These are phyloP conservation scores for Rubus parviflorus DNA, from an alignment of 306 rosid genomes.

Conservation along the genomic window DNA sequence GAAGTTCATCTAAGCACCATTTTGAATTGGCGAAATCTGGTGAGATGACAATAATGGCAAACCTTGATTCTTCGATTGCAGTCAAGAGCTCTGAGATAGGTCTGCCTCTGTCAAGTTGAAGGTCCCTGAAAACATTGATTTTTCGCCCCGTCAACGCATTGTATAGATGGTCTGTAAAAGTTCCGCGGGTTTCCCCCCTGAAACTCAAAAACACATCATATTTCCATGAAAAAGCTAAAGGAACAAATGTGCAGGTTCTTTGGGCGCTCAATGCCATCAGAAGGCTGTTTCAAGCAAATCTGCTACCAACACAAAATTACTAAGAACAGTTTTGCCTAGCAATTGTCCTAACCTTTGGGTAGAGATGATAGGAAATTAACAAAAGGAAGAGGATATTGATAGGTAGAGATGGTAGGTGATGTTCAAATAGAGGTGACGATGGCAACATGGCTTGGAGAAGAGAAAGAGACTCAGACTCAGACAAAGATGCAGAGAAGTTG, in stretches of 20 bases:
- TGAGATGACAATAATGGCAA: background rate
- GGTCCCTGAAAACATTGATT: background rate
- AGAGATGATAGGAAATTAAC: background rate
- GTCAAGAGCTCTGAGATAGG: background rate
- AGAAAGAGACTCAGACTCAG: background rate
- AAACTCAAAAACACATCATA: constrained; percentile 12
- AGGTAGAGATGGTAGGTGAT: background rate
- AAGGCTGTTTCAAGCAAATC: background rate
- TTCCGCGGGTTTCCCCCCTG: constrained; percentile 6
- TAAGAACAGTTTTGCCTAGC: background rate
- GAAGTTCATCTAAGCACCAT: background rate
- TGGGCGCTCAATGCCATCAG: background rate
- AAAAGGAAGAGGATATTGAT: background rate
- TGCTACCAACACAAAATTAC: background rate
- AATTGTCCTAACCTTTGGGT: background rate
- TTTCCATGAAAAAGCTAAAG: background rate
- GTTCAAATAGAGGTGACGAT: background rate
- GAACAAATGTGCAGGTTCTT: background rate
- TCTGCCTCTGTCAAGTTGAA: background rate
- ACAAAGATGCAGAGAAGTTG: background rate
- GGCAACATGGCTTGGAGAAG: background rate
- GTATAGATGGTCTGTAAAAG: background rate
- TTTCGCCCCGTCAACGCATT: background rate
- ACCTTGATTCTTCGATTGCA: background rate
- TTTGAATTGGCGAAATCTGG: background rate